Percentiles rank a stretch among this genome's conserved stretches.
Evolutionary conservation across 768 basidiomycete species (phyloP).

Genomic region (Pisolithus microcarpus): DNA sequence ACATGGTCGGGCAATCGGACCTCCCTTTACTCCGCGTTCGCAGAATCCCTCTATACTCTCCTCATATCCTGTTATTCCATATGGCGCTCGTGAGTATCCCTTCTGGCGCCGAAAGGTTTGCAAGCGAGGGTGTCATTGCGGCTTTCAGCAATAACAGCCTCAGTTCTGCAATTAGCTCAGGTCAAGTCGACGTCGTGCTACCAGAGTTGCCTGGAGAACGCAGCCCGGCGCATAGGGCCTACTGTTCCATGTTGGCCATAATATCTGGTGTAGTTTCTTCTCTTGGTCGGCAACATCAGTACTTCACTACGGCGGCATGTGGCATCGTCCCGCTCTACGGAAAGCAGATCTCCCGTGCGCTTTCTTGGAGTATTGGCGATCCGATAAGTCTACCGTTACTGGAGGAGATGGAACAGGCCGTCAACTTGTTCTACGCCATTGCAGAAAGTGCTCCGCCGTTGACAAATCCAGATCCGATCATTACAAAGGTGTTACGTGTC

Average conservation of each 20-base stretch:
- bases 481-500: conserved; percentile 57
- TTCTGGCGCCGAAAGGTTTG: conserved; percentile 76
- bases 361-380: conserved; percentile 80
- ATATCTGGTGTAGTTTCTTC: conserved; percentile 64
- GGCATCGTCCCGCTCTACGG: conserved; percentile 83
- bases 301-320: conserved; percentile 78
- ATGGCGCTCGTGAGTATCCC: conserved; percentile 74
- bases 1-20: conserved; percentile 66
- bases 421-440: conserved; percentile 71
- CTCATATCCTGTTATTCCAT: conserved; percentile 79
- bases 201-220: conserved; percentile 69
- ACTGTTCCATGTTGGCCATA: conserved; percentile 79
- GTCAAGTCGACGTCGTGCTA: conserved; percentile 57
- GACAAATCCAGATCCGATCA: conserved; percentile 32
- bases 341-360: conserved; percentile 65
- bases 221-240: conserved; percentile 72
- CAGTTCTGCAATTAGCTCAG: conserved; percentile 67
- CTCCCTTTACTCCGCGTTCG: conserved; percentile 52
- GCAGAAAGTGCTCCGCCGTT: conserved; percentile 37
- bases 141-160: conserved; percentile 83
- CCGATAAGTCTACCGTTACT: conserved; percentile 68
- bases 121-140: conserved; percentile 71
- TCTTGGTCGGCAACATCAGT: conserved; percentile 60
- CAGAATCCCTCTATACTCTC: conserved; percentile 64
- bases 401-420: conserved; percentile 78